Conservation (phyloP, 202 grass and related monocot species). For the Zoysia matrella region DNA sequence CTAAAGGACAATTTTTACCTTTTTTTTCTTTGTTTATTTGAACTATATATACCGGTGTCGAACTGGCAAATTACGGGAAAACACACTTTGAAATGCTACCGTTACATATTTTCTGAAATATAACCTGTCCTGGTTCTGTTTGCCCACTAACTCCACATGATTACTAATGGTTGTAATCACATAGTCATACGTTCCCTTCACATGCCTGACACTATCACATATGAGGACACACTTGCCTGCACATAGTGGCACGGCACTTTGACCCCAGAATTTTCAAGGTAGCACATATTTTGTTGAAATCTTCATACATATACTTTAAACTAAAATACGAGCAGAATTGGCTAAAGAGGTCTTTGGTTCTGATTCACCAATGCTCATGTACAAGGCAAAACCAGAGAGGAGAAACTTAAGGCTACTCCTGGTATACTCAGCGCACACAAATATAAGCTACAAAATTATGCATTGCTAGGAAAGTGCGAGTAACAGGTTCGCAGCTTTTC, state of each 20-base stretch:
- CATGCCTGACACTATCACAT: not conserved
- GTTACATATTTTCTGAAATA: not conserved
- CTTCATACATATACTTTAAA: not conserved
- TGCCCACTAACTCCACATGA: too few species aligned
- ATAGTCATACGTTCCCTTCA: not conserved
- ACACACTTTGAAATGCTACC: not conserved
- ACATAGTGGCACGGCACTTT: not conserved
- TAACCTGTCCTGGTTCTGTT: not conserved
- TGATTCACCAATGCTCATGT: slow-evolving; percentile 23
- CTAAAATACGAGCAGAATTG: not conserved
- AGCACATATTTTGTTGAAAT: not conserved
- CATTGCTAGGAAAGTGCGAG: not conserved
- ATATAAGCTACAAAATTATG: slow-evolving; percentile 6
- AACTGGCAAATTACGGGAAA: slow-evolving; percentile 15
- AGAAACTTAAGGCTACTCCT: not conserved
- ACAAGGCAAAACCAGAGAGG: slow-evolving; percentile 13
- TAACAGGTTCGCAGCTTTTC: slow-evolving; percentile 8
- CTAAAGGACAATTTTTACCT: slow-evolving; percentile 12
- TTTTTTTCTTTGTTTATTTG: not conserved
- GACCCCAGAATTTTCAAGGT: slow-evolving; percentile 8
- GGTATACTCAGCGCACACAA: not conserved
- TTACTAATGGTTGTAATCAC: not conserved
- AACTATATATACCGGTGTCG: slow-evolving; percentile 5
- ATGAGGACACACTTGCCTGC: not conserved
- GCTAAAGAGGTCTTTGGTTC: not conserved